Evolutionary conservation across 306 rosid genomes (phyloP).

Genomic region (Medicago ruthenica): DNA sequence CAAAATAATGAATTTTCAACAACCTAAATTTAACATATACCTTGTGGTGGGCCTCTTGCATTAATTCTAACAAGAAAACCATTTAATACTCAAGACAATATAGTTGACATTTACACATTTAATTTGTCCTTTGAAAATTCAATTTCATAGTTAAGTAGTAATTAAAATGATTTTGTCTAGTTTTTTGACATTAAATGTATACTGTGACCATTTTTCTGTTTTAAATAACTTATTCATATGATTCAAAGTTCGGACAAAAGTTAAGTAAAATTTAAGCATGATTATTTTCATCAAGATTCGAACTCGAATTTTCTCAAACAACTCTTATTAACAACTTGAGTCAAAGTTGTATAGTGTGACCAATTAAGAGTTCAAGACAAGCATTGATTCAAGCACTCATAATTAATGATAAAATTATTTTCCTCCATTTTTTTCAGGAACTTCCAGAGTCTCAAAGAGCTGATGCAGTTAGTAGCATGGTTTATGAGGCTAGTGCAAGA

Average conservation of each 20-base stretch:
- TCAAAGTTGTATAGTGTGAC: background rate
- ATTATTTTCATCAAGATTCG: too few species aligned
- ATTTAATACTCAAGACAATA: slow-evolving; percentile 1
- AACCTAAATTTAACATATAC: slow-evolving; percentile 38
- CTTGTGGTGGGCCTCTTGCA: slow-evolving; percentile 32
- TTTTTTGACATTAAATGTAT: background rate
- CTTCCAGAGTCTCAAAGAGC: slow-evolving; percentile 91
- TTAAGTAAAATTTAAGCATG: too few species aligned
- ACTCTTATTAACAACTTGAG: too few species aligned
- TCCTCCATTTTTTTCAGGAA: slow-evolving; percentile 56
- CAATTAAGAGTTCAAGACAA: background rate
- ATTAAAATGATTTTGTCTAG: background rate
- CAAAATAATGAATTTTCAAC: slow-evolving; percentile 36
- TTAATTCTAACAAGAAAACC: background rate
- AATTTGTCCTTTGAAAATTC: background rate
- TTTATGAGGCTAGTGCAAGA: slow-evolving; percentile 92
- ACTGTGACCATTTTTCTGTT: too few species aligned
- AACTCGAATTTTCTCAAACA: too few species aligned
- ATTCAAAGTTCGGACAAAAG: too few species aligned
- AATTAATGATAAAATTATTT: background rate
- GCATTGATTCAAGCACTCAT: background rate
- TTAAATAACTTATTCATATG: too few species aligned
- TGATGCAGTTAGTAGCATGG: slow-evolving; percentile 96
- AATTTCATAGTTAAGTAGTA: background rate
- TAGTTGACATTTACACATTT: slow-evolving; percentile 30